Evolutionary conservation across 1,284 basidiomycete genomes (phyloP).

Genomic region (Rhizoctonia solani): DNA sequence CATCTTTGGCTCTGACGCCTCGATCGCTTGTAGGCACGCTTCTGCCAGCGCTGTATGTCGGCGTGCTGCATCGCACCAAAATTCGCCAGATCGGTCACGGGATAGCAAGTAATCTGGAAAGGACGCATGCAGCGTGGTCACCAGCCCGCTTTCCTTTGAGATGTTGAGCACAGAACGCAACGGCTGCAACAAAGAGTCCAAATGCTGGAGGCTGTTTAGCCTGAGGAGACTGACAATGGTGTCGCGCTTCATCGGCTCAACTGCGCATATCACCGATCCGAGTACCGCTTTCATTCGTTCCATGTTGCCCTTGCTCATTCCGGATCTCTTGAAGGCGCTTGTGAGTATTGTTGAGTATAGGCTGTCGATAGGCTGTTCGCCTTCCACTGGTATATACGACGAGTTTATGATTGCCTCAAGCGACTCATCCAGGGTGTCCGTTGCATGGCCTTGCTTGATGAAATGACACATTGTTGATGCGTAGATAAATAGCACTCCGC

Average conservation of each 20-base stretch:
- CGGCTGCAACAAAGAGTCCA: background rate
- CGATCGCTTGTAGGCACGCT: background rate
- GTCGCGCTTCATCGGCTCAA: background rate
- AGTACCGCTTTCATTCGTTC: background rate
- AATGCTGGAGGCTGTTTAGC: background rate
- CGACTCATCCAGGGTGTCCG: background rate
- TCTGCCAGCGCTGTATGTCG: background rate
- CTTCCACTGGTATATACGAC: too few species aligned
- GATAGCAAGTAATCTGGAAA: slow-evolving; percentile 13
- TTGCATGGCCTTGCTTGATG: background rate
- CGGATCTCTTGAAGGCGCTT: background rate
- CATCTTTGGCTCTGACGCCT: background rate
- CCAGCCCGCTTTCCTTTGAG: background rate
- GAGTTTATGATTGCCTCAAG: background rate
- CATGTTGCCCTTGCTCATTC: background rate
- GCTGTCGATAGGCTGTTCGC: background rate
- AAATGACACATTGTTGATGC: background rate
- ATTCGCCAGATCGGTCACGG: background rate
- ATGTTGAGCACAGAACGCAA: background rate
- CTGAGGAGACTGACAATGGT: background rate
- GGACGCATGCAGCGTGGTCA: background rate
- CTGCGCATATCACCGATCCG: too few species aligned
- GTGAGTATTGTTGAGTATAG: background rate
- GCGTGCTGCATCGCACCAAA: background rate
- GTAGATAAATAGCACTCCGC: background rate